Evolutionary conservation across 2,329 filamentous ascomycete species (phyloP).

Genomic region (Neofusicoccum umdonicola): DNA sequence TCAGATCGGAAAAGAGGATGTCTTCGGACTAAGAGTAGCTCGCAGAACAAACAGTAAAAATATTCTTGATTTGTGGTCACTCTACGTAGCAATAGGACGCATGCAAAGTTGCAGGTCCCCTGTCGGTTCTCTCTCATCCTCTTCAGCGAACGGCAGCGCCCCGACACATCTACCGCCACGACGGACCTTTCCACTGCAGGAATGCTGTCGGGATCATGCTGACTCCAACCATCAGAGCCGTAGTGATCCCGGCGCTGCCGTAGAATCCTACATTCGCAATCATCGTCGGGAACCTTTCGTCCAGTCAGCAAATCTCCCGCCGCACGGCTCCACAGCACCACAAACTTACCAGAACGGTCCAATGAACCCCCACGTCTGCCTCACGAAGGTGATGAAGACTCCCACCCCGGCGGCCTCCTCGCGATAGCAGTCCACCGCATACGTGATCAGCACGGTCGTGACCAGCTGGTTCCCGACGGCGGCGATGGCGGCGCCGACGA

Average conservation of each 20-base stretch:
- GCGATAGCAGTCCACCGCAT: conserved; percentile 58
- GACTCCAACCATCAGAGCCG: conserved; percentile 23
- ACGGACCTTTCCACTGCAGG: neutral
- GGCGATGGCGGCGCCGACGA: conserved; percentile 52
- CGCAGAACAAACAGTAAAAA: neutral
- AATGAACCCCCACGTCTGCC: conserved; percentile 47
- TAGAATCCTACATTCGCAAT: conserved; percentile 34
- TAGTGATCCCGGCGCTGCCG: conserved; percentile 31
- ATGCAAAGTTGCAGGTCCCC: too few relatives aligned
- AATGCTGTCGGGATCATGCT: conserved; percentile 19
- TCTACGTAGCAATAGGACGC: too few relatives aligned
- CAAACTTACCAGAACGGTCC: conserved; percentile 38
- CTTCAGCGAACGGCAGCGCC: too few relatives aligned
- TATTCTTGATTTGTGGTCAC: too few relatives aligned
- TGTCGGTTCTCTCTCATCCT: too few relatives aligned
- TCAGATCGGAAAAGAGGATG: too few relatives aligned
- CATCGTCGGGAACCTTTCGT: conserved; percentile 33
- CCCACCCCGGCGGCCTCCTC: conserved; percentile 56
- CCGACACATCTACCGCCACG: neutral
- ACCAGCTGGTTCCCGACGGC: conserved; percentile 60
- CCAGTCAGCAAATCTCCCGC: too few relatives aligned
- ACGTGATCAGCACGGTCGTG: conserved; percentile 60
- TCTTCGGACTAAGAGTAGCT: too few relatives aligned
- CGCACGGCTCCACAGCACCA: too few relatives aligned
- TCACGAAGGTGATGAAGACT: conserved; percentile 58